These are phyloP conservation scores for Cutaneotrichosporon daszewskae DNA, from an alignment of 1,284 basidiomycete genomes.

Conservation along the genomic window DNA sequence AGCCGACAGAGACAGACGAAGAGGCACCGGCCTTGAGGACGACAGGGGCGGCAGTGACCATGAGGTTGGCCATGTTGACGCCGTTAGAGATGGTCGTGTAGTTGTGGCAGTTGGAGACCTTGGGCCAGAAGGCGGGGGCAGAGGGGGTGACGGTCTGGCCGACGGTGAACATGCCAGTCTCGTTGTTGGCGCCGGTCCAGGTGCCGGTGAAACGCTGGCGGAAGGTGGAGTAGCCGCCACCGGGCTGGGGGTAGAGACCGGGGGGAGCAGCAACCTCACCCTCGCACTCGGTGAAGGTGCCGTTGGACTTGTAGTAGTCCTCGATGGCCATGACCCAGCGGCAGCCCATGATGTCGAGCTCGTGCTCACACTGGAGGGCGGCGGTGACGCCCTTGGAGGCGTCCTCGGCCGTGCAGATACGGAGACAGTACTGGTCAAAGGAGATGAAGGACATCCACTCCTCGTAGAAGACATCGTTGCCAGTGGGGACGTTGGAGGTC, in stretches of 20 bases:
- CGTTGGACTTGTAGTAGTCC: conserved; percentile 37
- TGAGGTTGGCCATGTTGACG: conserved; percentile 33
- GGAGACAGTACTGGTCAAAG: conserved; percentile 47
- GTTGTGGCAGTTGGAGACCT: conserved; percentile 44
- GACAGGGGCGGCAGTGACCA: conserved; percentile 31
- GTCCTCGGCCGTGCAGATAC: conserved; percentile 46
- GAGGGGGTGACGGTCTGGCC: conserved; percentile 38
- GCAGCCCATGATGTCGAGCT: conserved; percentile 48
- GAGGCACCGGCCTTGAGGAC: conserved; percentile 24
- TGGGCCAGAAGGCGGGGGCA: conserved; percentile 38
- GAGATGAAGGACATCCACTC: conserved; percentile 51
- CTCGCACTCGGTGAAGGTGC: conserved; percentile 47
- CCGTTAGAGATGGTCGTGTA: conserved; percentile 46
- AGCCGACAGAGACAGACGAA: conserved; percentile 16
- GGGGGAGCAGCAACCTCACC: conserved; percentile 45
- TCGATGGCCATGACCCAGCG: conserved; percentile 47
- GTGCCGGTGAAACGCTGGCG: conserved; percentile 48
- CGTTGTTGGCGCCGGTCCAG: conserved; percentile 17
- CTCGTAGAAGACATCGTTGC: conserved; percentile 51
- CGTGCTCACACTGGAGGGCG: conserved; percentile 43
- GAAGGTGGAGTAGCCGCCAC: conserved; percentile 45
- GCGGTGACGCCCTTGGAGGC: conserved; percentile 28
- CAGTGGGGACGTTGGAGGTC: conserved; percentile 50
- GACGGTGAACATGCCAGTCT: conserved; percentile 26
- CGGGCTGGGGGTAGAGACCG: conserved; percentile 41